These are phyloP conservation scores for Circinella umbellata DNA, from an alignment of 371 early-diverging fungal genomes.

Conservation along the genomic window DNA sequence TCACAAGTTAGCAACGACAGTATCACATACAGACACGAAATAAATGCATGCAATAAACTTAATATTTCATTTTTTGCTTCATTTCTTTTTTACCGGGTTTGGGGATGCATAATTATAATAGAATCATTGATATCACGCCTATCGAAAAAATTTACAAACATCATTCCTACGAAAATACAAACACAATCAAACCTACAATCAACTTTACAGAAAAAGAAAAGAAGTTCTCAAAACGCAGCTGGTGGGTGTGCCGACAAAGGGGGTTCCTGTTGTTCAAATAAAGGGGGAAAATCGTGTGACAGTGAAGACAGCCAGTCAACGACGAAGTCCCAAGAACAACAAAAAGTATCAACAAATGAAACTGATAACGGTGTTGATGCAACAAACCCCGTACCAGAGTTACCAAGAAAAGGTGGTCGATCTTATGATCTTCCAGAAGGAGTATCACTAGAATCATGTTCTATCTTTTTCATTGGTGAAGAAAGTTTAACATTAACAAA, in stretches of 20 bases:
- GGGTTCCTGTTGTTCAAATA: neutral
- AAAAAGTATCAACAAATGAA: conserved; percentile 9
- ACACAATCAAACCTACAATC: conserved; percentile 53
- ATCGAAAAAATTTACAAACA: conserved; percentile 32
- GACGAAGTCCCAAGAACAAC: conserved; percentile 26
- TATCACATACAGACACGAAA: too few relatives aligned
- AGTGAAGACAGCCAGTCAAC: neutral
- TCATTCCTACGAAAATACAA: conserved; percentile 58
- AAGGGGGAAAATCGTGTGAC: neutral
- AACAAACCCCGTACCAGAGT: neutral
- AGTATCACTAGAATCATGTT: conserved; percentile 56
- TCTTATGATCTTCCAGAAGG: conserved; percentile 57
- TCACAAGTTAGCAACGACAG: too few relatives aligned
- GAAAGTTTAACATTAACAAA: conserved; percentile 88
- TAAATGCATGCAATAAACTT: too few relatives aligned
- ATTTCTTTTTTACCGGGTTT: too few relatives aligned
- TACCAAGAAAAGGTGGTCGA: conserved; percentile 44
- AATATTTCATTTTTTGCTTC: too few relatives aligned
- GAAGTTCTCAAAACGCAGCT: neutral
- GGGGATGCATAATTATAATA: neutral
- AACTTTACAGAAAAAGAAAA: conserved; percentile 9
- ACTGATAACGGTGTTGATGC: too few relatives aligned
- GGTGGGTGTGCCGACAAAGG: conserved; percentile 8
- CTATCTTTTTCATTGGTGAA: conserved; percentile 82
- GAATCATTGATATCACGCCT: conserved; percentile 25